Base-by-base conservation (phyloP, 768 basidiomycete genomes). In the Arthromyces matolae region DNA sequence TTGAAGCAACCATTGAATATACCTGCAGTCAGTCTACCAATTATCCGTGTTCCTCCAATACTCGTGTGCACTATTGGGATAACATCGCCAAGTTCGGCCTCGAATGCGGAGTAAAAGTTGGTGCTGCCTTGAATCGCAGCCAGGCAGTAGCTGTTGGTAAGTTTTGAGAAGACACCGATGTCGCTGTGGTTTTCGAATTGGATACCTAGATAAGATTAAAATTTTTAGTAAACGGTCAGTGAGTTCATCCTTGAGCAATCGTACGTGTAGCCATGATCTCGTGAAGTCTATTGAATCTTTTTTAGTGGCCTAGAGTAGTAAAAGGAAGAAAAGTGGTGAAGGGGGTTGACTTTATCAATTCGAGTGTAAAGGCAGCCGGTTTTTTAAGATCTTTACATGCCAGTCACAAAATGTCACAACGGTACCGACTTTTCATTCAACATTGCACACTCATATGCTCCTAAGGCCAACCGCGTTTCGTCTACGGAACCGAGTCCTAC, bases 131-230 rank as follows among this genome's bases (percentile, higher is more conserved):
- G 87, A 63, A 97, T 81, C 54, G 93, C 92, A 60, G 81, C 82
- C 39, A 99, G 83, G 71, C 95, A 97, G 79, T 96, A 99, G 63
- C 85, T 89, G 77, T 99, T 98, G 62, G 95, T 97, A 62, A 98
- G 79, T 71, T 96, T 96, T 61, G 93, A 76, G 71, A 98, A 99
- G 35, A 99, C 95, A 60, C 95, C 95, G 60, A 99, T 81, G 62
- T 98, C 93, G 70, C 84, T 86, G 72, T 81, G 87, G 72, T 93
- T 94, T 74, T 94, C 91, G 64, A 93, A 94, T 73, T 93, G 89
- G 55, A 90, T 73, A 66, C 92, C 90, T 93, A 62, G n/a, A 50
- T 55, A 50, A 45, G 51, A 57, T 52, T 18, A 37, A 50, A n/a
- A n/a, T 37, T 28, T 33, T 50, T 12, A 51, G 47, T 16, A 57